These are phyloP conservation scores for Trichoderma simmonsii DNA, from an alignment of 2,329 filamentous ascomycete species.

Conservation along the genomic window DNA sequence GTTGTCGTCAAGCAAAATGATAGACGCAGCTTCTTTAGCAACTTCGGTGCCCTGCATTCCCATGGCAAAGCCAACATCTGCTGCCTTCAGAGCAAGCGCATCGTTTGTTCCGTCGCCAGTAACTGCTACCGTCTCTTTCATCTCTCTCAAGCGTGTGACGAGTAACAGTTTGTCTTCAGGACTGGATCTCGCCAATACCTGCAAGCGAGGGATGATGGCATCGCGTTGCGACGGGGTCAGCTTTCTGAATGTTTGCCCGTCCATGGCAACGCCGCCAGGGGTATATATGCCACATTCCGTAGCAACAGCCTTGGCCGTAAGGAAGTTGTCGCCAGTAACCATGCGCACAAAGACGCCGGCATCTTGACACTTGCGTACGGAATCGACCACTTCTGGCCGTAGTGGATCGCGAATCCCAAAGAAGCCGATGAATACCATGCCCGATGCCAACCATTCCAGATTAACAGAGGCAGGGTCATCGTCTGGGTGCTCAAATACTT, in stretches of 20 bases:
- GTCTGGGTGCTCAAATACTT: constrained; percentile 52
- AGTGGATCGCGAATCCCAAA: constrained; percentile 69
- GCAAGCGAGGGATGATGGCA: constrained; percentile 58
- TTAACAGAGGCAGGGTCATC: constrained; percentile 36
- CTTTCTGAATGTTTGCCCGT: constrained; percentile 54
- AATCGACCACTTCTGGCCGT: constrained; percentile 58
- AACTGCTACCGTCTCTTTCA: constrained; percentile 64
- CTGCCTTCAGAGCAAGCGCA: constrained; percentile 62
- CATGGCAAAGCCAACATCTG: constrained; percentile 67
- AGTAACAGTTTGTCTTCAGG: constrained; percentile 67
- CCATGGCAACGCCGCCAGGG: constrained; percentile 66
- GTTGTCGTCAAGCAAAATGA: constrained; percentile 64
- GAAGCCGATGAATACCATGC: constrained; percentile 44
- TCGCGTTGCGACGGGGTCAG: constrained; percentile 46
- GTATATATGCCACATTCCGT: constrained; percentile 41
- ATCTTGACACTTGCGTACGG: constrained; percentile 59
- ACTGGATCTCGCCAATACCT: constrained; percentile 66
- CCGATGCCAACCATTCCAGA: constrained; percentile 43
- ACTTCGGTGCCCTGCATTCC: constrained; percentile 65
- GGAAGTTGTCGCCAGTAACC: constrained; percentile 50
- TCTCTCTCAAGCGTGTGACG: constrained; percentile 60
- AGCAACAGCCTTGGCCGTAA: constrained; percentile 45
- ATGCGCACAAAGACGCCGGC: constrained; percentile 67
- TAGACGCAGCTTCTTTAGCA: constrained; percentile 63
- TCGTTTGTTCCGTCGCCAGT: constrained; percentile 67